These are phyloP conservation scores for Talaromyces sp. DNA, from an alignment of 2,329 filamentous ascomycete genomes.

Conservation along the genomic window DNA sequence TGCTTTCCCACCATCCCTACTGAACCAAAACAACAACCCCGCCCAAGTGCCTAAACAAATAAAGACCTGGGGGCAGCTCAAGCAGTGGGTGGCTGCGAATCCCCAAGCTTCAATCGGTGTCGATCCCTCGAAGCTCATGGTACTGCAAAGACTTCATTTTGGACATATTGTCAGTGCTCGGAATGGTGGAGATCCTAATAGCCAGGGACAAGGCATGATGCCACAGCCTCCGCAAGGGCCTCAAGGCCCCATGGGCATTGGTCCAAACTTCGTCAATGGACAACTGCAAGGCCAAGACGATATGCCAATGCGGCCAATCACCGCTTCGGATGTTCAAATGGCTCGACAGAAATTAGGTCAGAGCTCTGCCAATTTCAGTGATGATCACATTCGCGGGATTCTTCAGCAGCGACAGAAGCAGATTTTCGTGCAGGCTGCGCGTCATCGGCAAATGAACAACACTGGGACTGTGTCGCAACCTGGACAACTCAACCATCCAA, in stretches of 20 bases:
- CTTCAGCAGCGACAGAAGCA: slow-evolving; percentile 42
- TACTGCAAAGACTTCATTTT: slow-evolving; percentile 49
- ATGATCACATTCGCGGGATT: slow-evolving; percentile 47
- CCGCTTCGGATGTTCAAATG: slow-evolving; percentile 38
- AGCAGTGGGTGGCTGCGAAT: slow-evolving; percentile 56
- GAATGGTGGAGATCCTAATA: slow-evolving; percentile 28
- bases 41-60: slow-evolving; percentile 53
- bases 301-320: slow-evolving; percentile 32
- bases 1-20: slow-evolving; percentile 41
- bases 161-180: slow-evolving; percentile 38
- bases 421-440: slow-evolving; percentile 33
- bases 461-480: slow-evolving; percentile 25
- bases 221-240: slow-evolving; percentile 28
- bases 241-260: slow-evolving; percentile 32
- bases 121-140: slow-evolving; percentile 44
- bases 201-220: slow-evolving; percentile 21
- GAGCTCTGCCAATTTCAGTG: slow-evolving; percentile 37
- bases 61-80: slow-evolving; percentile 60
- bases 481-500: slow-evolving; percentile 30
- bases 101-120: slow-evolving; percentile 45
- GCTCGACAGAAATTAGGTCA: slow-evolving; percentile 41
- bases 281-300: slow-evolving; percentile 28
- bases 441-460: slow-evolving; percentile 25
- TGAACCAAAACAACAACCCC: slow-evolving; percentile 26
- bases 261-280: slow-evolving; percentile 30